Evolutionary conservation across 768 basidiomycete genomes (phyloP).

Genomic region (Pleurotus ostreatus): DNA sequence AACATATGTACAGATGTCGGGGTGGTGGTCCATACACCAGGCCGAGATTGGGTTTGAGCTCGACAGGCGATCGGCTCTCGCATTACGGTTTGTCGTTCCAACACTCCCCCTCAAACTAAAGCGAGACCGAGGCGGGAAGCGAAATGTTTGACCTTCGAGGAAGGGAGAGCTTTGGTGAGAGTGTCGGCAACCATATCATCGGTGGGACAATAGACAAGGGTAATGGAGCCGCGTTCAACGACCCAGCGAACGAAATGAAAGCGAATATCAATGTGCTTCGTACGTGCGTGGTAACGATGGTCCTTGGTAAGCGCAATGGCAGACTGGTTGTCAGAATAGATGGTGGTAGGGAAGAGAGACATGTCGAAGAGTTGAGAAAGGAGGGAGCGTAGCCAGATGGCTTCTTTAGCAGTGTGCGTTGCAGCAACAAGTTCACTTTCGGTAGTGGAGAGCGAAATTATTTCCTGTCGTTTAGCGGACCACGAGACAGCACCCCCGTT

Average conservation of each 20-base stretch:
- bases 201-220: slow-evolving; percentile 13
- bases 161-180: slow-evolving; percentile 20
- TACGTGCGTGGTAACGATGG: slow-evolving; percentile 22
- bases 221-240: slow-evolving; percentile 12
- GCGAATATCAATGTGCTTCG: slow-evolving; percentile 31
- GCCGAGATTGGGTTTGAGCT: background rate
- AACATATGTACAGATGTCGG: background rate
- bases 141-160: slow-evolving; percentile 6
- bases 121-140: background rate
- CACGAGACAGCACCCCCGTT: slow-evolving; percentile 24
- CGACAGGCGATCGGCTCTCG: background rate
- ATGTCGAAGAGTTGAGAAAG: slow-evolving; percentile 14
- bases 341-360: slow-evolving; percentile 2
- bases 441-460: slow-evolving; percentile 13
- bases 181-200: slow-evolving; percentile 25
- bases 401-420: slow-evolving; percentile 16
- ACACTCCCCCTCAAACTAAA: slow-evolving; percentile 8
- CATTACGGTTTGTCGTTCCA: background rate
- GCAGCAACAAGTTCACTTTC: slow-evolving; percentile 16
- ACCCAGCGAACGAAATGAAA: slow-evolving; percentile 24
- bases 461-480: slow-evolving; percentile 20
- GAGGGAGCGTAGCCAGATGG: slow-evolving; percentile 22
- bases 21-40: background rate
- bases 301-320: slow-evolving; percentile 20
- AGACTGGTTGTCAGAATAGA: slow-evolving; percentile 19